phyloP scores from a whole-genome alignment of 805 yeast genomes.

The Candida gorgasii region DNA sequence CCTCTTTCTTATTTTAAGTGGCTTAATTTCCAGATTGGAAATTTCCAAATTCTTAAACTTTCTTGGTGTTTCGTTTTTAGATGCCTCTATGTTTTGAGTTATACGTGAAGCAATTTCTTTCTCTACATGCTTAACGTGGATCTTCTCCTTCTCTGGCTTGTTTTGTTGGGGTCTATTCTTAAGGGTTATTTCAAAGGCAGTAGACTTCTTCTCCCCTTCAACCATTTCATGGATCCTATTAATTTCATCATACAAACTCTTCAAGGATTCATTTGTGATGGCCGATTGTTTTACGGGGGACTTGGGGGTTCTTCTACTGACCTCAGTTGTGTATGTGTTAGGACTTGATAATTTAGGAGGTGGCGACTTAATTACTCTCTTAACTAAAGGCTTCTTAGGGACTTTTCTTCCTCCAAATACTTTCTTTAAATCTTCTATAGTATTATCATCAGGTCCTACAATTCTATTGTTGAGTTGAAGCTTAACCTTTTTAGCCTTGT shows the following conservation, averaged over 20 bases:
- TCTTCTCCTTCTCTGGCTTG: neutral
- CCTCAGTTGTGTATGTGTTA: neutral
- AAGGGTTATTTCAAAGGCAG: slow-evolving; percentile 3
- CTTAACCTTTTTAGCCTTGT: slow-evolving; percentile 10
- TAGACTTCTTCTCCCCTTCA: slow-evolving; percentile 8
- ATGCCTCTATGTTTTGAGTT: too few relatives aligned
- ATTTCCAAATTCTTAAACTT: too few relatives aligned
- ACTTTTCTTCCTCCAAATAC: slow-evolving; percentile 15
- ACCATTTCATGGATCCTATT: slow-evolving; percentile 13
- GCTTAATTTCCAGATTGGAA: too few relatives aligned
- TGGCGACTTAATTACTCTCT: neutral
- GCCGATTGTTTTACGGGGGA: neutral
- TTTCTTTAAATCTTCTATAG: slow-evolving; percentile 17
- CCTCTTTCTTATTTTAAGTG: too few relatives aligned
- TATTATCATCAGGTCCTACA: slow-evolving; percentile 15
- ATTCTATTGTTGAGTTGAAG: slow-evolving; percentile 9
- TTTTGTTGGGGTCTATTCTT: neutral
- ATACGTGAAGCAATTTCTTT: too few relatives aligned
- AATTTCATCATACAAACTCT: slow-evolving; percentile 10
- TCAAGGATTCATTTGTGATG: slow-evolving; percentile 5
- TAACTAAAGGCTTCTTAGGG: neutral
- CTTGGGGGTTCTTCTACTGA: neutral
- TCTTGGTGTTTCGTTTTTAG: too few relatives aligned
- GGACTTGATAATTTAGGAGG: neutral
- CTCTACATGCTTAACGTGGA: neutral